Base-by-base conservation (phyloP, 257 asterid genomes). In the Fraxinus quadrangulata region DNA sequence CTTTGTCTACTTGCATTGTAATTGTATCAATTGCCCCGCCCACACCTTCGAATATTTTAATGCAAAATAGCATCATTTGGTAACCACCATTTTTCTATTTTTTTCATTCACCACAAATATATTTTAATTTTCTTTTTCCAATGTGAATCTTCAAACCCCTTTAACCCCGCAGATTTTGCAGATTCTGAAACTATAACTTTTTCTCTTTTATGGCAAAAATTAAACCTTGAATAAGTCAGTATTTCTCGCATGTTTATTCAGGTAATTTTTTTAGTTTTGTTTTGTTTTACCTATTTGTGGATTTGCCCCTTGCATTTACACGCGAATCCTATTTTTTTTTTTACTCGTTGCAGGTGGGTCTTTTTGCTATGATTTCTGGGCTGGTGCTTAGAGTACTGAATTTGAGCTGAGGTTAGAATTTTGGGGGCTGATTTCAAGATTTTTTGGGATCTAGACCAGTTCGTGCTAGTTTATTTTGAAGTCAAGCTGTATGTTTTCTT, bases 371-470 rank as follows among this genome's bases (percentile, higher is more conserved):
- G 68, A 24, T 23, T 61, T 61, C 68, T 23, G 76, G 68, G 14
- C 66, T 42, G 76, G 75, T 77, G 85, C 82, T 54, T 39, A 66
- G 26, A 31, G 33, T 75, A 82, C 72, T 80, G 80, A 42, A 23
- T 47, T 34, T 77, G 76, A 76, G 77, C 82, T 78, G 77, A 78
- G 88, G 90, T 85, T 45, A 68, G 79, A 74, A 47, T 51, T 81
- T 56, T 66, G 66, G 72, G 66, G 30, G 45, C 75, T 70, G 77
- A 59, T 84, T 79, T 78, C 37, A 45, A 72, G 79, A 73, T 82
- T 72, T 33, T 77, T 51, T 23, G 63, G 63, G 86, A 87, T 85
- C 86, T 81, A 65, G 30, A 66, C 8, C 75, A 26, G 77, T 31
- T 47, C 40, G 13, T 80, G 26, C 40, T 80, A 56, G 70, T 69